Percentiles rank a stretch among this genome's conserved stretches.
phyloP scores from a whole-genome alignment of 192 early-diverging fungal genomes.

The Funneliformis geosporum region DNA sequence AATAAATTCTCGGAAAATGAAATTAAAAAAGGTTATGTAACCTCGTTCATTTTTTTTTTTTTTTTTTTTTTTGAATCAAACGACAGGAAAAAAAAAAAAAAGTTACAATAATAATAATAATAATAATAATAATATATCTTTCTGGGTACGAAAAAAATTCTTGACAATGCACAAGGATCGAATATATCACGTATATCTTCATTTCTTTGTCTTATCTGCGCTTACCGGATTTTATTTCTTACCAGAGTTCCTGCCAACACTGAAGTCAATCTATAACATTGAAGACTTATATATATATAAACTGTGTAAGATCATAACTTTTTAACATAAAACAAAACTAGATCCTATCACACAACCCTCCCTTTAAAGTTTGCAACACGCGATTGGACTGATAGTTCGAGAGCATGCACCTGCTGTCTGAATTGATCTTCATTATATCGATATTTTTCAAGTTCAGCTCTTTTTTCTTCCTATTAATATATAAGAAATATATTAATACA shows the following conservation, averaged over 20 bases:
- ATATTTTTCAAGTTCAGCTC: constrained; percentile 49
- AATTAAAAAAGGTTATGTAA: neutral
- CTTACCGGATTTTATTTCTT: constrained; percentile 26
- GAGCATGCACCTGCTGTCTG: constrained; percentile 42
- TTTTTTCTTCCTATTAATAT: constrained; percentile 48
- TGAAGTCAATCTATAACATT: constrained; percentile 18
- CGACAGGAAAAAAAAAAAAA: neutral
- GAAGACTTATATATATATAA: constrained; percentile 7
- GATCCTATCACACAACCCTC: constrained; percentile 21
- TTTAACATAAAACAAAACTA: neutral
- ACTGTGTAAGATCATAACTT: constrained; percentile 10
- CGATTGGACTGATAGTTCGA: constrained; percentile 14
- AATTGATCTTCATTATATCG: constrained; percentile 38
- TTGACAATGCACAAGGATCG: constrained; percentile 1
- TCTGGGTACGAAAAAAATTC: neutral
- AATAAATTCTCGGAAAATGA: neutral
- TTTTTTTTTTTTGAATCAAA: neutral
- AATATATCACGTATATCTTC: constrained; percentile 6
- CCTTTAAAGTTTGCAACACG: constrained; percentile 27
- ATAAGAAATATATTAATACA: constrained; percentile 1
- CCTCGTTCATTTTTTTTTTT: neutral
- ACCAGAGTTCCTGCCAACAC: constrained; percentile 23
- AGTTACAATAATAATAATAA: constrained; percentile 10
- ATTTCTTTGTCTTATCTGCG: neutral
- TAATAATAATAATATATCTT: neutral